Evolutionary conservation across 768 basidiomycete genomes (phyloP), one percentile per base, ranked within the genome.

Genomic region (Baorangia bicolor): DNA sequence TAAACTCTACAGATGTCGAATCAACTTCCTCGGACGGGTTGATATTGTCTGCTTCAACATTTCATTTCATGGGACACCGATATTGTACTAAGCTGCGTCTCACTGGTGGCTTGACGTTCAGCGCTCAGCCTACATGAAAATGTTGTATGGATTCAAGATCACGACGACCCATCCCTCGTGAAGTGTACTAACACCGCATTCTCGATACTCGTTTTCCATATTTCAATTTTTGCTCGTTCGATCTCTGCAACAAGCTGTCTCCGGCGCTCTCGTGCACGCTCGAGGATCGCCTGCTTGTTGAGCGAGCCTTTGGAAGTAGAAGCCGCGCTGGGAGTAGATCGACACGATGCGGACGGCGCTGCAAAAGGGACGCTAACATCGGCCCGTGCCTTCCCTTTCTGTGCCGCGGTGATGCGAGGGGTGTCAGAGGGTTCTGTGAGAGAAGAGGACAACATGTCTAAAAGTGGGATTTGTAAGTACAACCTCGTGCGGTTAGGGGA

Each of bases 121-220:
- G 27, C 10, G 11, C 33, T 10, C 38, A 5, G 27, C 25, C 1
- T 38, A 40, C 31, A 38, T 23, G 14, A 27, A 9, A 14, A 6
- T 2, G 11, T 18, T 20, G 25, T 23, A 25, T 8, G 13, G 21
- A 25, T 13, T 43, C 37, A 51, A 31, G 43, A 35, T 59, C 23
- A 56, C 25, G 37, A 47, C 18, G 53, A 40, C 14, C 27, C 39
- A 48, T 74, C 70, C 66, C 73, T 81, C 58, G 63, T 61, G 41
- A 86, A 65, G 58, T 82, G 77, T 35, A 75, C 66, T 55, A 88
- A 71, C 49, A 79, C 83, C n/a, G 84, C 86, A 63, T 84, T 81
- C 70, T 89, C 88, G 48, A 89, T 77, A 38, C 82, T 84, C 48
- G 79, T 78, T 72, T 89, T 87, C 90, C 90, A 90, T 53, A 90